Base-by-base conservation (phyloP, 1,284 basidiomycete species). In the Irpex lacteus region DNA sequence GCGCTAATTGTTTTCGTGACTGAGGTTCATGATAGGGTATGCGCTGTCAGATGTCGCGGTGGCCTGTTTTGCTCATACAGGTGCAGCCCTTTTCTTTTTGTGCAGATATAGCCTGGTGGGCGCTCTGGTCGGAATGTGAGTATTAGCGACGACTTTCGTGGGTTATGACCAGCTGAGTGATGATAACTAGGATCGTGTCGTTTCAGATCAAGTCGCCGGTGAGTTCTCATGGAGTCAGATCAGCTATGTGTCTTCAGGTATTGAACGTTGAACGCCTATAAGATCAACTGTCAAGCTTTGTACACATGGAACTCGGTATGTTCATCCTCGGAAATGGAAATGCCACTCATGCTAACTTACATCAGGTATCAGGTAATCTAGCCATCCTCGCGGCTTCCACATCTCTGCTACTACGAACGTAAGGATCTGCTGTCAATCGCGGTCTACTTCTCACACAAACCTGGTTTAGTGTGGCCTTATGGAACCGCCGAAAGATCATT, bases 381-480 rank as follows among this genome's bases (percentile, higher is more conserved):
- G 78, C 86, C 3, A 85, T 89, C 47, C 78, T 87, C 26, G 82
- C 82, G 64, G 85, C 86, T 9, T 88, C 87, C 11, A 89, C 86
- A 0, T 87, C 85, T 18, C 78, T 91, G 47, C 89, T 90, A 86
- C 80, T 90, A 59, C 79, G 88, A 73, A 89, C 88, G 87, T 88
- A 71, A 67, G 81, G 73, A 54, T 56, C 52, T 52, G 50, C 18
- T 9, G 18, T 54, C 50, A 15, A 37, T 57, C 15, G 21, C 34
- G 32, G 8, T 38, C 56, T 40, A n/a, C n/a, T 54, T 55, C 52
- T 56, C 40, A 7, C 54, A 19, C 13, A 11, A 52, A 19, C 52
- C 15, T 59, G 44, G 26, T 36, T 26, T 65, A 91, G 89, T 2
- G 81, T 90, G 21, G 89, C 88, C 7, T 78, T 92, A 19, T 90